Base-by-base conservation (phyloP, 2,329 filamentous ascomycete genomes). In the Emydomyces testavorans region DNA sequence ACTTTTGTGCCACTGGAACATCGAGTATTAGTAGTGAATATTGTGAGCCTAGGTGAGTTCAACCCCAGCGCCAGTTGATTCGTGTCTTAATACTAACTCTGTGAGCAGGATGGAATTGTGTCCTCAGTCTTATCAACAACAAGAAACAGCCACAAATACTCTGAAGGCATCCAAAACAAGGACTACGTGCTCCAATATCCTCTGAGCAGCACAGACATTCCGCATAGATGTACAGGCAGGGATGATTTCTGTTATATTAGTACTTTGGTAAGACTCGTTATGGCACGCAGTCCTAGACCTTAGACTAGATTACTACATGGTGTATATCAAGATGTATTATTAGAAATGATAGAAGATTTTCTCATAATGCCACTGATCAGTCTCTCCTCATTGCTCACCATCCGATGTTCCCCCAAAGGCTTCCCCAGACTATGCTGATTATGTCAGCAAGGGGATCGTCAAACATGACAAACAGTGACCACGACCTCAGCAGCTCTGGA, bases 21-120 rank as follows among this genome's bases (percentile, higher is more conserved):
- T 67, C 77, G 88, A 50, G 78, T 95, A 35, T 70, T 94, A 57
- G 82, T 94, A 52, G 89, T 94, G 58, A 95, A 95, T 60, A 65
- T 93, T 43, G 74, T 94, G 46, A 85, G 76, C 51, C 67, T 85
- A 56, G 80, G 79, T 80, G 59, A 60, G 73, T 69, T 37, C 7
- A 23, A n/a, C 5, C 16, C 18, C 6, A 23, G 11, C 1, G 36
- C 32, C 7, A 23, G 16, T 4, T 32, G 41, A 20, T 32, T 16
- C 29, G 13, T 18, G 21, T n/a, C n/a, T 28, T 15, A 10, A 34
- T 32, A 23, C 26, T 44, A 32, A 44, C 26, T 24, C 26, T 5
- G 20, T 23, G 10, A 2, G 20, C 49, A 76, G 73, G 74, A 48
- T 78, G 75, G 75, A 78, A 78, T n/a, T n/a, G 11, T 28, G n/a